These are phyloP conservation scores for Volvariella surrecta DNA, from an alignment of 1,284 basidiomycete species.

Conservation along the genomic window DNA sequence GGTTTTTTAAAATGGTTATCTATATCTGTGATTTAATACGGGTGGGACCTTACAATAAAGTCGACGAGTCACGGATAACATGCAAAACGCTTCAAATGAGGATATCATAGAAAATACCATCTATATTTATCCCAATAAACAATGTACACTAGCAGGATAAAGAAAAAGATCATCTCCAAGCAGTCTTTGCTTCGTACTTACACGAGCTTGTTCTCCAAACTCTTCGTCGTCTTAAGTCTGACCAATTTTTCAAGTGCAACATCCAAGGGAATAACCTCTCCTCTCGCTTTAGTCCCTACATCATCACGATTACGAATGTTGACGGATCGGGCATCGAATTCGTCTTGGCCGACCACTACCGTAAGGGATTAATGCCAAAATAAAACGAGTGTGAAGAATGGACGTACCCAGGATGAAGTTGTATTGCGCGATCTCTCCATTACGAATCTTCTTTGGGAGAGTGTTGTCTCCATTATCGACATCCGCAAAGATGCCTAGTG, in stretches of 20 bases:
- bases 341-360: conserved; percentile 90
- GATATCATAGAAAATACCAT: no score
- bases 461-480: conserved; percentile 92
- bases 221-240: conserved; percentile 52
- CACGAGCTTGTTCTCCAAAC: conserved; percentile 44
- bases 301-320: conserved; percentile 96
- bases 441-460: conserved; percentile 93
- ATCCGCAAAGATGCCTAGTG: conserved; percentile 80
- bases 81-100: no score
- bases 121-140: no score
- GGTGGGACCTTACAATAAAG: no score
- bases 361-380: conserved; percentile 6
- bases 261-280: conserved; percentile 60
- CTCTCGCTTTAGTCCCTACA: conserved; percentile 71
- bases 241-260: conserved; percentile 59
- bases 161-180: no score
- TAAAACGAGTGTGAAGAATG: conserved; percentile 5
- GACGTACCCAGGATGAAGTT: conserved; percentile 93
- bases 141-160: no score
- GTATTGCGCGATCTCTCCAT: conserved; percentile 89
- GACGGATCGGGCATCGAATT: conserved; percentile 78
- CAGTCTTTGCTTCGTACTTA: no score
- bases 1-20: no score
- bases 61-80: no score
- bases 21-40: no score